These are phyloP conservation scores for Musa balbisiana DNA, from an alignment of 202 grass and related monocot species.

Conservation along the genomic window DNA sequence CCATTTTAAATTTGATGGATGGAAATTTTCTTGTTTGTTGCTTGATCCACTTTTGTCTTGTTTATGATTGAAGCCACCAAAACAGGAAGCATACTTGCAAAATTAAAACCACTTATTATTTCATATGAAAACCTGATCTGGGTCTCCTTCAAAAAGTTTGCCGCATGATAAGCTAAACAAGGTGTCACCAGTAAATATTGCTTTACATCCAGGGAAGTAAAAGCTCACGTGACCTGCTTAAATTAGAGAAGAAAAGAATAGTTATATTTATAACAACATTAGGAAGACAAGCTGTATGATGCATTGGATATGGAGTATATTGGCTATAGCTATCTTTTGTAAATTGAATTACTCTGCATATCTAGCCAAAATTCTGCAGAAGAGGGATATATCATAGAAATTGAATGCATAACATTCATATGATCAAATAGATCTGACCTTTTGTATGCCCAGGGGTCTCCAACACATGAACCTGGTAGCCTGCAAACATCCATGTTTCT, in stretches of 20 bases:
- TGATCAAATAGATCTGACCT: conserved; percentile 39
- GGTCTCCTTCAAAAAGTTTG: conserved; percentile 94
- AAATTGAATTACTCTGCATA: not conserved
- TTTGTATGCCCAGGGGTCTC: conserved; percentile 92
- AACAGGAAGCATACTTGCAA: not conserved
- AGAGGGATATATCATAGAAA: not conserved
- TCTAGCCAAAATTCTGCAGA: not conserved
- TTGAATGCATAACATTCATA: not conserved
- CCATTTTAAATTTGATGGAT: too few species aligned
- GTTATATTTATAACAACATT: not conserved
- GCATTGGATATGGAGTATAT: not conserved
- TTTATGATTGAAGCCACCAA: not conserved
- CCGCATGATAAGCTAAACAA: conserved; percentile 92
- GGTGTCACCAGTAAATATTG: conserved; percentile 88
- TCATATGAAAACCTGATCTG: conserved; percentile 54
- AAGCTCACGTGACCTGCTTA: conserved; percentile 78
- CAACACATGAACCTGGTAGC: conserved; percentile 87
- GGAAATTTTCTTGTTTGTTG: too few species aligned
- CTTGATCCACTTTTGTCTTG: too few species aligned
- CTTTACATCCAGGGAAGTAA: conserved; percentile 68
- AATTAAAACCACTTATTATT: not conserved
- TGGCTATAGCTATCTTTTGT: not conserved
- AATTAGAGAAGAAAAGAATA: not conserved
- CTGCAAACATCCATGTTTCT: conserved; percentile 95
- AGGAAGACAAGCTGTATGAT: not conserved